Base-by-base conservation (phyloP, 371 early-diverging fungal species). In the Batrachochytrium dendrobatidis region DNA sequence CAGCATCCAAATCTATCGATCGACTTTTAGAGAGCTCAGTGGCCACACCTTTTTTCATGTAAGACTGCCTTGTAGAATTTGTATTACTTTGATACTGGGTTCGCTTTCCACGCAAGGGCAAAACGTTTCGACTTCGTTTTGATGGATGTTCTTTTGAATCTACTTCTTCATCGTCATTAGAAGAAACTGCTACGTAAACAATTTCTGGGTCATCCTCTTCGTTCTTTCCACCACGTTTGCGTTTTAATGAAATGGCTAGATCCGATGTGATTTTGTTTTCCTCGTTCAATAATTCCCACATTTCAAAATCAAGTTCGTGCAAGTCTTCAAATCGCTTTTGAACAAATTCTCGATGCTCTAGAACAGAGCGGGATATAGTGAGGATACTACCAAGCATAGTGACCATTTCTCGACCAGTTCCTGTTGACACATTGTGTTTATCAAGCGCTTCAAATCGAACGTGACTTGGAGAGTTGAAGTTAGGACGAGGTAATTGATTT, bases 371-470 rank as follows among this genome's bases (percentile, higher is more conserved):
- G n/a, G 59, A 54, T 4, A 72, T 61, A 1, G 59, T 56, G n/a
- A 72, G 46, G 32, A 72, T 60, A 24, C 57, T 57, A 35, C 69
- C 67, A n/a, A 72, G 68, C 31, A 72, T 61, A n/a, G 70, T 66
- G 33, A 25, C 30, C 51, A 33, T 25, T 2, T 25, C 5, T n/a
- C 43, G 53, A 2, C 35, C 56, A 18, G 49, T 18, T 33, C 45
- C 46, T 20, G 20, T 6, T 3, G 26, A 25, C 4, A n/a, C n/a
- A n/a, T n/a, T n/a, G n/a, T n/a, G n/a, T n/a, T n/a, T n/a, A n/a
- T n/a, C n/a, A n/a, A n/a, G n/a, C n/a, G n/a, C n/a, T n/a, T n/a
- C n/a, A n/a, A n/a, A n/a, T n/a, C n/a, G n/a, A n/a, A n/a, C n/a
- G n/a, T n/a, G n/a, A n/a, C n/a, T n/a, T n/a, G n/a, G n/a, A n/a